Percentiles rank a stretch among this genome's conserved stretches.
Evolutionary conservation across 2,329 filamentous ascomycete genomes (phyloP).

Genomic region (Ceratocystis eucalypticola): DNA sequence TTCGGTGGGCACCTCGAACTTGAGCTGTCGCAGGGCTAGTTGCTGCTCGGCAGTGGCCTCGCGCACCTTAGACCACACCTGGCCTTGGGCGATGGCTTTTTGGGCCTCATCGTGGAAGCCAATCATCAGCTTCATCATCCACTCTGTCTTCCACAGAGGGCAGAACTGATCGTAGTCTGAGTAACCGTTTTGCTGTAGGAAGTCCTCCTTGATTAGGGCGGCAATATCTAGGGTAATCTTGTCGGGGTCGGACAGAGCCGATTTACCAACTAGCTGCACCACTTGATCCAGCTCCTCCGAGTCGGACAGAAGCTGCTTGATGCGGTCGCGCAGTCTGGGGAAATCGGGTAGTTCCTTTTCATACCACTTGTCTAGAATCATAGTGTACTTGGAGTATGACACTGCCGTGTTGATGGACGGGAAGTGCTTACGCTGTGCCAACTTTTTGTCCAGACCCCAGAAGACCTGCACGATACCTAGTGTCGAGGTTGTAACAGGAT

Average conservation of each 20-base stretch:
- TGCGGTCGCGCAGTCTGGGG: slow-evolving; percentile 78
- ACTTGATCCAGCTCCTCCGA: slow-evolving; percentile 98
- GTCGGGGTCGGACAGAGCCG: slow-evolving; percentile 85
- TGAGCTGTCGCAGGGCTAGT: slow-evolving; percentile 73
- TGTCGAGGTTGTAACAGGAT: slow-evolving; percentile 87
- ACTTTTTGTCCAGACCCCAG: slow-evolving; percentile 99
- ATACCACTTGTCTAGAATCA: slow-evolving; percentile 82
- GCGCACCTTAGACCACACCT: slow-evolving; percentile 83
- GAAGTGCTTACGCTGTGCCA: slow-evolving; percentile 97
- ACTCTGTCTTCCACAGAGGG: slow-evolving; percentile 98
- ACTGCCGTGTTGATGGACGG: slow-evolving; percentile 91
- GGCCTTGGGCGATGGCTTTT: slow-evolving; percentile 83
- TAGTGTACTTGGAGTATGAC: slow-evolving; percentile 96
- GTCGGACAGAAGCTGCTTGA: slow-evolving; percentile 85
- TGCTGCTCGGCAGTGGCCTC: slow-evolving; percentile 84
- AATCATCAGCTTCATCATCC: slow-evolving; percentile 99
- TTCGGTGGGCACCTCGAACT: slow-evolving; percentile 86
- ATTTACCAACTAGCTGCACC: slow-evolving; percentile 95
- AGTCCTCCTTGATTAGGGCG: slow-evolving; percentile 89
- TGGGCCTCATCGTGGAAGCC: slow-evolving; percentile 95
- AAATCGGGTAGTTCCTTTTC: slow-evolving; percentile 89
- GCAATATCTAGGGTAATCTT: slow-evolving; percentile 97
- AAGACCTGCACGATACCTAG: slow-evolving; percentile 98
- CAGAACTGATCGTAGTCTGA: slow-evolving; percentile 99
- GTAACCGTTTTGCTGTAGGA: slow-evolving; percentile 98